Conservation (phyloP, 192 early-diverging fungal species). For the Coemansia asiatica region DNA sequence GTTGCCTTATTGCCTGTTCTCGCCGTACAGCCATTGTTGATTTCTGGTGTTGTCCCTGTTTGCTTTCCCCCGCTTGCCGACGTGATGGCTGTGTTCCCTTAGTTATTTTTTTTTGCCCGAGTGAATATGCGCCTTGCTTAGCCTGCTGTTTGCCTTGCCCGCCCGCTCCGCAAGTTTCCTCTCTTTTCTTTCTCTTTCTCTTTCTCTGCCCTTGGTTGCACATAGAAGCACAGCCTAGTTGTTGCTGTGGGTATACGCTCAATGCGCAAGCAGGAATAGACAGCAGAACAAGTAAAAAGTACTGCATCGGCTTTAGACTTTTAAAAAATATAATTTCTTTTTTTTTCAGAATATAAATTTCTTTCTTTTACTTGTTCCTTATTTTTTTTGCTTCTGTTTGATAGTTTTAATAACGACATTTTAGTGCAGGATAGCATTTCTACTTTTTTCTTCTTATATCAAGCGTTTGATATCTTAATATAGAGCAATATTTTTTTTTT, state of each 20-base stretch:
- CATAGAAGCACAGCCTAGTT: background rate
- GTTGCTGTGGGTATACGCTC: too few relatives aligned
- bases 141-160: conserved; percentile 1
- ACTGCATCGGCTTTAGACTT: too few relatives aligned
- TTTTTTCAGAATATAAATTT: background rate
- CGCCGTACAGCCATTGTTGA: conserved; percentile 2
- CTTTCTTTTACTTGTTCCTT: background rate
- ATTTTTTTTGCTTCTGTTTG: background rate
- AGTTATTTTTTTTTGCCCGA: conserved; percentile 1
- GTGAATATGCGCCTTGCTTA: conserved; percentile 4
- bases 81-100: background rate
- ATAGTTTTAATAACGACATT: background rate
- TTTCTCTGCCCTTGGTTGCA: background rate
- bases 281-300: too few relatives aligned
- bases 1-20: conserved; percentile 7
- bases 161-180: background rate
- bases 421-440: background rate
- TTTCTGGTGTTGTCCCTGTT: background rate
- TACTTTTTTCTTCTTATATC: background rate
- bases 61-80: background rate
- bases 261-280: too few relatives aligned
- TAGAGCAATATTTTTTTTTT: too few relatives aligned
- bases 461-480: too few relatives aligned
- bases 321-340: background rate
- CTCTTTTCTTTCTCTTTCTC: background rate